Percentiles rank a stretch among this genome's conserved stretches.
These are phyloP conservation scores for Trichosporon ovoides DNA, from an alignment of 1,284 basidiomycete genomes.

Conservation along the genomic window DNA sequence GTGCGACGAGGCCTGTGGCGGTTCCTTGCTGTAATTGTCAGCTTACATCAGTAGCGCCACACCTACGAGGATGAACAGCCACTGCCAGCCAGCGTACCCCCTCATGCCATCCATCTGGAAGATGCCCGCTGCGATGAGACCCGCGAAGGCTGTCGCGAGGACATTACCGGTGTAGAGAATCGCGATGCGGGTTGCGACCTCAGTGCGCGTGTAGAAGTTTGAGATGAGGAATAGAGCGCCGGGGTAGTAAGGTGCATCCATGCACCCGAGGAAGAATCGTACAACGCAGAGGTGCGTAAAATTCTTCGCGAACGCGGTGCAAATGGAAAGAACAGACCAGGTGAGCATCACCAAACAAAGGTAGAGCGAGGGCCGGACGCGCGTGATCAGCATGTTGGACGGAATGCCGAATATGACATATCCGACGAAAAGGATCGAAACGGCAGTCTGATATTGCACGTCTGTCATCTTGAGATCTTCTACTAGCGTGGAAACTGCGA, in stretches of 20 bases:
- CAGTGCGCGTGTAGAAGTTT: slow-evolving; percentile 42
- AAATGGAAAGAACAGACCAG: slow-evolving; percentile 23
- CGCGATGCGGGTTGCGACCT: slow-evolving; percentile 42
- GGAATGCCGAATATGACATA: slow-evolving; percentile 42
- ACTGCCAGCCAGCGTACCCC: slow-evolving; percentile 26
- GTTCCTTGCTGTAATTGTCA: slow-evolving; percentile 9
- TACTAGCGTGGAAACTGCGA: slow-evolving; percentile 10
- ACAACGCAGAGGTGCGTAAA: slow-evolving; percentile 32
- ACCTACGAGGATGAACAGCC: slow-evolving; percentile 23
- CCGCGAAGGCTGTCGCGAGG: slow-evolving; percentile 24
- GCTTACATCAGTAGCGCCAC: neutral
- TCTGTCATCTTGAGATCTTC: slow-evolving; percentile 34
- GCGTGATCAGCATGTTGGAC: slow-evolving; percentile 39
- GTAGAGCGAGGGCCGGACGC: slow-evolving; percentile 34
- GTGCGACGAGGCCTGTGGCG: slow-evolving; percentile 16
- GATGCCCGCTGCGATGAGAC: slow-evolving; percentile 24
- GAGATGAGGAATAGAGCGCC: slow-evolving; percentile 44
- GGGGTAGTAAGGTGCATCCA: slow-evolving; percentile 35
- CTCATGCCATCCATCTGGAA: slow-evolving; percentile 17
- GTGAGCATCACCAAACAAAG: slow-evolving; percentile 34
- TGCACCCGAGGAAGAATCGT: slow-evolving; percentile 42
- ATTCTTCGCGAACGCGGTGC: slow-evolving; percentile 27
- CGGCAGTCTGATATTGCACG: slow-evolving; percentile 33
- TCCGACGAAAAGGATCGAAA: slow-evolving; percentile 45
- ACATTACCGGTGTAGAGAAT: slow-evolving; percentile 36